Base-by-base conservation (phyloP, 2,329 filamentous ascomycete species). In the Thelonectria olida region DNA sequence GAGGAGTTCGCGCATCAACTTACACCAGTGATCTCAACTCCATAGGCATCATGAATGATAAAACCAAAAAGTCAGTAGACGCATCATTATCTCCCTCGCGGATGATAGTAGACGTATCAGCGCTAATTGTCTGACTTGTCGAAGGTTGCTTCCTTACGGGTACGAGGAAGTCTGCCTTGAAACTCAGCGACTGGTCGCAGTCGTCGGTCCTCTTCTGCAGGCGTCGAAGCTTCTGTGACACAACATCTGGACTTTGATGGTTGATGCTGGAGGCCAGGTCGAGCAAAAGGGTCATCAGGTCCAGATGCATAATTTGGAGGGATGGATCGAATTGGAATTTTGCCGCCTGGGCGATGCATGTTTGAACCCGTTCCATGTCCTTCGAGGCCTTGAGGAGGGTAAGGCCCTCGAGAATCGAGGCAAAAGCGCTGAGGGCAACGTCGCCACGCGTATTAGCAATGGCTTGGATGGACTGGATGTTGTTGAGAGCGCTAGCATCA, bases 181-280 rank as follows among this genome's bases (percentile, higher is more conserved):
- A 73, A 19, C 80, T 74, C 64, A 80, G 69, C 84, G 82, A 86
- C 58, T 81, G 76, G 47, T 84, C 78, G 38, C 83, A 81, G 20
- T 84, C 78, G 62, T 92, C 90, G 70, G 92, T 80, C 41, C 82
- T 84, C 38, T 79, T 77, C 71, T 92, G 89, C 65, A 94, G 80
- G 7, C 80, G 78, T 38, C 82, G 82, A 19, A 92, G 79, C 70
- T 93, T 93, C 53, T 84, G 79, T 1, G 80, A 75, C 27, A 87
- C 84, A 27, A 83, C 76, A 12, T 87, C 82, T 0, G 86, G 83
- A 28, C 82, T 83, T 63, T 88, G 89, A 58, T 88, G 84, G 56
- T 89, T 85, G 52, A 94, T 79, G 67, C 87, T 89, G 69, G 90
- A 92, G 2, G 87, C 85, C 20, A 94, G 81, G 71, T 94, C 91